These are phyloP conservation scores for Abelmoschus esculentus DNA, from an alignment of 345 rosid genomes.

Conservation along the genomic window DNA sequence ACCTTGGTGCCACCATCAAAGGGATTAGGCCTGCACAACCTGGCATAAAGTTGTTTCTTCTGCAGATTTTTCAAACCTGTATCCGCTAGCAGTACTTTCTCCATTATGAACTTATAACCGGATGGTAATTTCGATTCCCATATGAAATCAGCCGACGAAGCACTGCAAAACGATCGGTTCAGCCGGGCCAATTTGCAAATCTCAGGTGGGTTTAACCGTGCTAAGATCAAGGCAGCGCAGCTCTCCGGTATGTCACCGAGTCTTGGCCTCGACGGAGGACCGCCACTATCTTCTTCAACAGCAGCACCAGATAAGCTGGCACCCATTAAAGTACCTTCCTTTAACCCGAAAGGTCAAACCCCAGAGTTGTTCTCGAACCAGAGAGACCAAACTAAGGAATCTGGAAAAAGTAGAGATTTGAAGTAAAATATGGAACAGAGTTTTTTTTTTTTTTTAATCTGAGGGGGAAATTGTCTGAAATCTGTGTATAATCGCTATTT, in stretches of 20 bases:
- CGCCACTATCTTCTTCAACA: slow-evolving; percentile 8
- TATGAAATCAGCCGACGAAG: slow-evolving; percentile 57
- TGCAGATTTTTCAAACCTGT: neutral
- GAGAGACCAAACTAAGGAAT: neutral
- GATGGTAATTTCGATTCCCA: slow-evolving; percentile 58
- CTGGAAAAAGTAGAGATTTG: neutral
- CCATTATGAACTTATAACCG: slow-evolving; percentile 18
- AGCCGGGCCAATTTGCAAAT: slow-evolving; percentile 49
- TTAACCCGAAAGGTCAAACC: neutral
- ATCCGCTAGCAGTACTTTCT: neutral
- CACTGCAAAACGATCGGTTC: slow-evolving; percentile 38
- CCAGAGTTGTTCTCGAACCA: neutral
- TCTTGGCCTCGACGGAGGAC: slow-evolving; percentile 21
- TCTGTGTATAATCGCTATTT: neutral
- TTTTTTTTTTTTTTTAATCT: neutral
- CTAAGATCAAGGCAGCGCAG: slow-evolving; percentile 48
- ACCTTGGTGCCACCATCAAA: neutral
- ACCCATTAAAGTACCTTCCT: neutral
- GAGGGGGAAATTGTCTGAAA: neutral
- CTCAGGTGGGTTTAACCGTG: slow-evolving; percentile 41
- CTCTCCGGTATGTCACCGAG: slow-evolving; percentile 57
- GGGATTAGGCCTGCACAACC: neutral
- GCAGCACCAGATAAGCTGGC: slow-evolving; percentile 3
- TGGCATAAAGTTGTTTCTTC: neutral
- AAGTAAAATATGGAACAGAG: neutral